Base-by-base conservation (phyloP, 2,329 filamentous ascomycete genomes). In the Rutstroemia sp. region DNA sequence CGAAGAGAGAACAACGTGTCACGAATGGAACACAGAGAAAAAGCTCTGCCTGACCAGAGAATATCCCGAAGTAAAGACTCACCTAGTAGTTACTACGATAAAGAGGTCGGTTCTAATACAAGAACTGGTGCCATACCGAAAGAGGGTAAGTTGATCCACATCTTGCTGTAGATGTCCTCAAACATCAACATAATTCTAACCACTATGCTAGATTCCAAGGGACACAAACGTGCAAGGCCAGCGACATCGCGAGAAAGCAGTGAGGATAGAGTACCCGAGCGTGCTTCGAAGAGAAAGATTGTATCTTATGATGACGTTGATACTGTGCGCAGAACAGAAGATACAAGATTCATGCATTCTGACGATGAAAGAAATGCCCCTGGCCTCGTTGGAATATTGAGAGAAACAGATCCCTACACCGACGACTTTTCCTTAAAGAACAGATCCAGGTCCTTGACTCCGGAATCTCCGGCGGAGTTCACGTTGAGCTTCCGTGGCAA, bases 361-460 rank as follows among this genome's bases (percentile, higher is more conserved):
- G 51, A 40, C 19, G 23, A 23, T 23, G 34, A 19, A 38, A 23
- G 30, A n/a, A 30, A 40, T 2, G 34, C 39, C 7, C 21, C 51
- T 25, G 30, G 25, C 4, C 4, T 38, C 21, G 10, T 12, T 3
- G 45, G 44, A 8, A 40, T 54, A n/a, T 12, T 54, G 4, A 54
- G 39, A 21, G 34, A 54, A 48, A 48, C 30, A 36, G 34, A 54
- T 23, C 34, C 51, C 9, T 54, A 48, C n/a, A 54, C 34, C 7
- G 34, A 48, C 38, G 42, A 48, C 5, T 54, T 38, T 21, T 34
- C 21, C n/a, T 48, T 49, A 21, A 17, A 21, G 16, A 10, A 21
- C 16, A 14, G n/a, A 23, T 25, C n/a, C 6, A 27, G 14, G 16
- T 14, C 6, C 17, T 16, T 10, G 19, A 16, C 17, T n/a, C 19